Conservation (phyloP, 208 protist species). For the Leishmania arabica region DNA sequence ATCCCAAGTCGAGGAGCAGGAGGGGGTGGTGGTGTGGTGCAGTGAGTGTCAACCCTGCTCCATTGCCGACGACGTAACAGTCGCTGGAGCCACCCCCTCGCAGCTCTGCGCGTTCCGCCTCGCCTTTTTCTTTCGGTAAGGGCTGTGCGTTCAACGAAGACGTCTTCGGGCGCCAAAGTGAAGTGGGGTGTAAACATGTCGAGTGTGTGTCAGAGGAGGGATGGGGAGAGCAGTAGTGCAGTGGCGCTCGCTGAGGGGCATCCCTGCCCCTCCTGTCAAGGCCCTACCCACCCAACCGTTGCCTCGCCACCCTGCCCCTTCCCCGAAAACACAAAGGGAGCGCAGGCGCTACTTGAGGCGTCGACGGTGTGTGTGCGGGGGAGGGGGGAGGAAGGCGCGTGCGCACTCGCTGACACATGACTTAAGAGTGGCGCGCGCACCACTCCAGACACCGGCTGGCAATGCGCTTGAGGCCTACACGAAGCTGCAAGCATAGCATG, state of each 20-base stretch:
- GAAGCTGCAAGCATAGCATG: slow-evolving; percentile 56
- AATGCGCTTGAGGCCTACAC: slow-evolving; percentile 79
- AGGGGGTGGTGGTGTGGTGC: background rate
- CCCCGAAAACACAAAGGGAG: background rate
- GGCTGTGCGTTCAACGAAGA: background rate
- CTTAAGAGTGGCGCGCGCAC: slow-evolving; percentile 31
- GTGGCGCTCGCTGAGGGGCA: too few relatives aligned
- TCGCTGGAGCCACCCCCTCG: background rate
- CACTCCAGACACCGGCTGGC: slow-evolving; percentile 53
- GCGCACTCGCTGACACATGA: background rate
- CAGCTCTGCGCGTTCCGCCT: background rate
- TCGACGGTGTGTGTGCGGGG: background rate
- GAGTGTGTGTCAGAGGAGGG: background rate
- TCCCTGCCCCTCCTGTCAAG: background rate
- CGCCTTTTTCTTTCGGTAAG: background rate
- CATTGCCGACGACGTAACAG: background rate
- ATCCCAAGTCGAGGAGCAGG: background rate
- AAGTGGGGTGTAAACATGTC: background rate
- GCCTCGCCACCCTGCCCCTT: background rate
- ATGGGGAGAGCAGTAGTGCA: background rate
- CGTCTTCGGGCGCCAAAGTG: background rate
- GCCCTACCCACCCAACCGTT: background rate
- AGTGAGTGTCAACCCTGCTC: background rate
- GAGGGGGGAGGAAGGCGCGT: background rate
- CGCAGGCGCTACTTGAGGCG: background rate